Conservation (phyloP, 768 basidiomycete species). For the Suillus decipiens region DNA sequence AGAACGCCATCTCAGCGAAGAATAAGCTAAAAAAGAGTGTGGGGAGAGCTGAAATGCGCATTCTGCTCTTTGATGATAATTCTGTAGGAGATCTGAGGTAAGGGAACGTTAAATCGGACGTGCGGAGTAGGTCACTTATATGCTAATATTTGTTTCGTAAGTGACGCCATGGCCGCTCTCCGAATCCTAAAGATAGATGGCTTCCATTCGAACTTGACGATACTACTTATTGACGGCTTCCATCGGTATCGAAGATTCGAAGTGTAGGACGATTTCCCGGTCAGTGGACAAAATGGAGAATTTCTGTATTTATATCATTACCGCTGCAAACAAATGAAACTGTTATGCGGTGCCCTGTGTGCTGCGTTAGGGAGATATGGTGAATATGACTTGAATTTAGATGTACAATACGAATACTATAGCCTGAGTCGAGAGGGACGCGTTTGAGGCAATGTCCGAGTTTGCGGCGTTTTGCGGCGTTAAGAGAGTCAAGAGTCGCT, state of each 20-base stretch:
- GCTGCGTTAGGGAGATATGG: too few species aligned
- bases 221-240: neutral
- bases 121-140: neutral
- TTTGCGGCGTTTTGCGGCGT: too few species aligned
- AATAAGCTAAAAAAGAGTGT: conserved; percentile 6
- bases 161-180: neutral
- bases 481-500: too few species aligned
- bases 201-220: neutral
- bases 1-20: neutral
- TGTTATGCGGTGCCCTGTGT: too few species aligned
- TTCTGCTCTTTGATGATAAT: conserved; percentile 8
- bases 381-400: too few species aligned
- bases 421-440: too few species aligned
- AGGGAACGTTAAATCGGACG: neutral
- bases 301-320: too few species aligned
- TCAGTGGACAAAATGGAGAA: neutral
- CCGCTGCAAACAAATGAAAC: too few species aligned
- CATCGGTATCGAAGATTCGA: neutral
- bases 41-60: conserved; percentile 5
- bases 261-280: neutral
- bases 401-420: too few species aligned
- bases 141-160: conserved; percentile 1
- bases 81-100: neutral
- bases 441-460: too few species aligned
- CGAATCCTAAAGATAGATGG: neutral